Conservation (phyloP, 495 filamentous ascomycete species). For the Cenococcum geophilum region DNA sequence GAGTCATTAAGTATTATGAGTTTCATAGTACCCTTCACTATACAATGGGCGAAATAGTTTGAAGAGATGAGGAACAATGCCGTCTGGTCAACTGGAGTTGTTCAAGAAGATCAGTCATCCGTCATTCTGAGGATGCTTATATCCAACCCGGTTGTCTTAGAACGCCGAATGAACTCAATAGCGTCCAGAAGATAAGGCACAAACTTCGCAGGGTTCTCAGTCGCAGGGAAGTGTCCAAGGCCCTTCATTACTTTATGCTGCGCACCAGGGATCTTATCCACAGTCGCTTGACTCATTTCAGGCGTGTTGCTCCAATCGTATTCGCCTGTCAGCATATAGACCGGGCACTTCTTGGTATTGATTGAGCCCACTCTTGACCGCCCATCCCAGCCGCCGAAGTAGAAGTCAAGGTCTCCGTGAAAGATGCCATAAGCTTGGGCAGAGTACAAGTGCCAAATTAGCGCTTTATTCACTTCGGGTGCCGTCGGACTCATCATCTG, state of each 20-base stretch:
- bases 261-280: conserved; percentile 40
- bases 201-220: conserved; percentile 24
- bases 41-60: too few species aligned
- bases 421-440: conserved; percentile 43
- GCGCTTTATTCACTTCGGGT: conserved; percentile 36
- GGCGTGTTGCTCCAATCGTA: conserved; percentile 44
- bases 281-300: conserved; percentile 38
- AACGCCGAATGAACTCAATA: conserved; percentile 19
- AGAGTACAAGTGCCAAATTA: conserved; percentile 42
- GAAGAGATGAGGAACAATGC: too few species aligned
- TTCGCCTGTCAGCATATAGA: conserved; percentile 44
- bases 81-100: too few species aligned
- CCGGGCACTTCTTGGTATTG: conserved; percentile 40
- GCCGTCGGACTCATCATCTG: conserved; percentile 39
- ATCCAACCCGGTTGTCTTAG: too few species aligned
- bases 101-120: too few species aligned
- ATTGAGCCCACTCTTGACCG: conserved; percentile 36
- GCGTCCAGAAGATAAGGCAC: conserved; percentile 26
- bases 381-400: conserved; percentile 43
- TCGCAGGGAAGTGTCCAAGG: conserved; percentile 33
- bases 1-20: too few species aligned
- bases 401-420: conserved; percentile 44
- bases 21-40: too few species aligned
- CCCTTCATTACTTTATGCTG: conserved; percentile 39
- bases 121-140: too few species aligned